phyloP scores from a whole-genome alignment of 2,329 filamentous ascomycete species.

The Paecilomyces fulvus region DNA sequence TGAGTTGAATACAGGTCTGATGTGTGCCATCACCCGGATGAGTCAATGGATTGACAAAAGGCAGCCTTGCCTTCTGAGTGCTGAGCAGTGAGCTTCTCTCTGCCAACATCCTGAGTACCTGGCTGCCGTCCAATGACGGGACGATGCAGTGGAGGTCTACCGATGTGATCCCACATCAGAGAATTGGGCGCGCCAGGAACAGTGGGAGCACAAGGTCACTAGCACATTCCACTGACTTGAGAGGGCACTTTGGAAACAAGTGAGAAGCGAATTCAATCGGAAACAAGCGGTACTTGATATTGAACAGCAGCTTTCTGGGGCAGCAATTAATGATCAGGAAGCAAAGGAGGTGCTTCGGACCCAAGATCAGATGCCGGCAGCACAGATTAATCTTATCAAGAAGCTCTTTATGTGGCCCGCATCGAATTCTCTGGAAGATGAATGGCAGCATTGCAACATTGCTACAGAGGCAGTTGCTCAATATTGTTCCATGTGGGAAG shows the following conservation, averaged over 20 bases:
- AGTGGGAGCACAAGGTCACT: background rate
- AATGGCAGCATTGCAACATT: slow-evolving; percentile 12
- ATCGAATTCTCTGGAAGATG: slow-evolving; percentile 13
- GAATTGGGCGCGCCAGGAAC: background rate
- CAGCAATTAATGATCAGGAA: background rate
- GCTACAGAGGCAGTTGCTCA: slow-evolving; percentile 9
- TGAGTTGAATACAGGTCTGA: too few species aligned
- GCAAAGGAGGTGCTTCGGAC: background rate
- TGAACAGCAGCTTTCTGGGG: background rate
- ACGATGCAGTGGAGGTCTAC: background rate
- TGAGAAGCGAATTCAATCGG: background rate
- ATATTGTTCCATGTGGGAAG: slow-evolving; percentile 13
- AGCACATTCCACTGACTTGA: background rate
- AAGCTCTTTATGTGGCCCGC: slow-evolving; percentile 14
- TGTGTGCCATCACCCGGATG: background rate
- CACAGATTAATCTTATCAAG: slow-evolving; percentile 14
- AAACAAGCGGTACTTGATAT: background rate
- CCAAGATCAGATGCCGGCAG: background rate
- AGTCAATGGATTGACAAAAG: slow-evolving; percentile 1
- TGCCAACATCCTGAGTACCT: background rate
- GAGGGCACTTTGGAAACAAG: background rate
- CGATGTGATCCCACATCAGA: background rate
- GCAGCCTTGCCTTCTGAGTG: background rate
- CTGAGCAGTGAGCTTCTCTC: background rate
- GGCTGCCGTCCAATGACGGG: background rate